Conservation (phyloP, 169 alveolate species). For the Plasmodium gaboni region DNA sequence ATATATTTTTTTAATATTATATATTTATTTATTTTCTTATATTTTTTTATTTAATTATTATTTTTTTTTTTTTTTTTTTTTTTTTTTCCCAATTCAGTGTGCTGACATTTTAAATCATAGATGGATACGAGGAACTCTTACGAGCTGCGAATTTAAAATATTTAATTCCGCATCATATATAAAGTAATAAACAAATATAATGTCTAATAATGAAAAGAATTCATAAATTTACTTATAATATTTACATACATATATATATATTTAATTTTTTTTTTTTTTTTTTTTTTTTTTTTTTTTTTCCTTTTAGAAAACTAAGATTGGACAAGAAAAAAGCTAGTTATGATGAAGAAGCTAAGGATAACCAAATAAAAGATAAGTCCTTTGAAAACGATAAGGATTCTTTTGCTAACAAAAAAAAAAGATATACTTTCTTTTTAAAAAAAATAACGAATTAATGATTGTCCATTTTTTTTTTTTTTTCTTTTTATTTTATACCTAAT, state of each 20-base stretch:
- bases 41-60: neutral
- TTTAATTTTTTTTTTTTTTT: neutral
- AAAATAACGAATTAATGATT: slow-evolving; percentile 43
- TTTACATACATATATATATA: neutral
- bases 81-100: slow-evolving; percentile 44
- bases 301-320: slow-evolving; percentile 38
- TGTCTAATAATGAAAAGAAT: no score
- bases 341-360: slow-evolving; percentile 29
- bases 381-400: slow-evolving; percentile 71
- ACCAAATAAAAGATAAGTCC: slow-evolving; percentile 58
- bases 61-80: neutral
- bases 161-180: slow-evolving; percentile 69
- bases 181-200: slow-evolving; percentile 26
- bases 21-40: neutral
- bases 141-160: slow-evolving; percentile 71
- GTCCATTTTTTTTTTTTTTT: neutral
- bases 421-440: slow-evolving; percentile 68
- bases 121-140: slow-evolving; percentile 73
- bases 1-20: neutral
- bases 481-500: no score
- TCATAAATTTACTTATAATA: neutral
- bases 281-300: neutral
- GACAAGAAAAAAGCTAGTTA: slow-evolving; percentile 26
- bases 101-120: slow-evolving; percentile 68
- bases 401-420: slow-evolving; percentile 43